phyloP scores from a whole-genome alignment of 1,139 yeast genomes.

The Kodamaea sp. region DNA sequence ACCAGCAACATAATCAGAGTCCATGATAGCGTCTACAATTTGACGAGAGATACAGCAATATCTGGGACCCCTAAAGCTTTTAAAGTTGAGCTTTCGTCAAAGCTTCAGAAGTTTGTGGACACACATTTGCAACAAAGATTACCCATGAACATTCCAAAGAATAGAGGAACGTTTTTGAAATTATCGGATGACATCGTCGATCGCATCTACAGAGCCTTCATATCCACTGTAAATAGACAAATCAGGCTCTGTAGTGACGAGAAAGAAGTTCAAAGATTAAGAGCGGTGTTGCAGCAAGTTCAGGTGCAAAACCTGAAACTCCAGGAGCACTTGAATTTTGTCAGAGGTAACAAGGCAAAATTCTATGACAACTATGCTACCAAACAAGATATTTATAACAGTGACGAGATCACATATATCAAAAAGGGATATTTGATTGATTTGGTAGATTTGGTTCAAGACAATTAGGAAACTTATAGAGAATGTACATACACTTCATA shows the following conservation, averaged over 20 bases:
- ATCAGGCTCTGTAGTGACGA: neutral
- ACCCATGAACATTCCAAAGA: slow-evolving; percentile 10
- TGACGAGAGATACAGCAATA: slow-evolving; percentile 21
- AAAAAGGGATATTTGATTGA: slow-evolving; percentile 27
- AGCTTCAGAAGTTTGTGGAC: slow-evolving; percentile 17
- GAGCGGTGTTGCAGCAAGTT: slow-evolving; percentile 13
- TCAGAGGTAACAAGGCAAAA: slow-evolving; percentile 6
- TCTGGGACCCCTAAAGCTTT: slow-evolving; percentile 6
- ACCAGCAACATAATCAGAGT: slow-evolving; percentile 19
- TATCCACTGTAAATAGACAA: slow-evolving; percentile 13
- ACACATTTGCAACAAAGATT: slow-evolving; percentile 10
- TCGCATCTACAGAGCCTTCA: slow-evolving; percentile 16
- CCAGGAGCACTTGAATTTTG: slow-evolving; percentile 10
- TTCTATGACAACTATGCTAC: slow-evolving; percentile 7
- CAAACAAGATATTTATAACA: slow-evolving; percentile 16
- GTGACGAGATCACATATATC: slow-evolving; percentile 26
- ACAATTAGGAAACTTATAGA: too few species aligned
- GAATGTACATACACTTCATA: too few species aligned
- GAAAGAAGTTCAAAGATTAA: slow-evolving; percentile 1
- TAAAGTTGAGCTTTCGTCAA: slow-evolving; percentile 14
- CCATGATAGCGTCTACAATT: slow-evolving; percentile 22
- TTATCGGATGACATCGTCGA: slow-evolving; percentile 21
- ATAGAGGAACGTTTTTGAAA: slow-evolving; percentile 25
- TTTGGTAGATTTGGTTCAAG: slow-evolving; percentile 12
- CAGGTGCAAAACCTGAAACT: slow-evolving; percentile 13